Evolutionary conservation across 2,329 filamentous ascomycete genomes (phyloP).

Genomic region (Diaporthe amygdali): DNA sequence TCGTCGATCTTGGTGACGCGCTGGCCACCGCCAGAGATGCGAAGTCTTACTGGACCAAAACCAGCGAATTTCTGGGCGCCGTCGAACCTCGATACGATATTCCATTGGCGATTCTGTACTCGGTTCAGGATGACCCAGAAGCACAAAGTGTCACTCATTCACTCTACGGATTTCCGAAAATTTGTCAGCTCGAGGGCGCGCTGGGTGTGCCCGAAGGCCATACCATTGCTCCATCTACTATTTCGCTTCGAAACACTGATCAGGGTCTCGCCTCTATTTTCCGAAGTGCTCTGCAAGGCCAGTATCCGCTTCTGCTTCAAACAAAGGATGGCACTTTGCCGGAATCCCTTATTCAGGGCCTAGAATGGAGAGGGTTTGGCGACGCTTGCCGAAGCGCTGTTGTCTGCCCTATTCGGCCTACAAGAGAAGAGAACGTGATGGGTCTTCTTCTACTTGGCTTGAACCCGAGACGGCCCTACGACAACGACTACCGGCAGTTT

Average conservation of each 20-base stretch:
- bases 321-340: constrained; percentile 61
- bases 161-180: constrained; percentile 36
- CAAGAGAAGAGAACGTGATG: constrained; percentile 68
- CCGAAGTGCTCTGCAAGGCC: constrained; percentile 42
- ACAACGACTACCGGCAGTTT: constrained; percentile 75
- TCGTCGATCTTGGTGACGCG: constrained; percentile 52
- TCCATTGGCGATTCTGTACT: constrained; percentile 57
- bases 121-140: constrained; percentile 47
- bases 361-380: constrained; percentile 68
- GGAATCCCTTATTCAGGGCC: constrained; percentile 58
- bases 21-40: constrained; percentile 48
- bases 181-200: constrained; percentile 49
- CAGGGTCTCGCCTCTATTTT: constrained; percentile 45
- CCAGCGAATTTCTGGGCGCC: constrained; percentile 47
- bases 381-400: constrained; percentile 70
- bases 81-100: constrained; percentile 53
- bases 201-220: constrained; percentile 52
- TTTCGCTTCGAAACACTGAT: constrained; percentile 43
- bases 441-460: constrained; percentile 73
- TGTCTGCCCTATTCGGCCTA: constrained; percentile 71
- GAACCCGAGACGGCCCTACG: constrained; percentile 74
- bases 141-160: constrained; percentile 30
- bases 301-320: constrained; percentile 46
- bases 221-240: constrained; percentile 42
- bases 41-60: constrained; percentile 53